phyloP scores from a whole-genome alignment of 495 filamentous ascomycete species.

The Penicillium samsonianum region DNA sequence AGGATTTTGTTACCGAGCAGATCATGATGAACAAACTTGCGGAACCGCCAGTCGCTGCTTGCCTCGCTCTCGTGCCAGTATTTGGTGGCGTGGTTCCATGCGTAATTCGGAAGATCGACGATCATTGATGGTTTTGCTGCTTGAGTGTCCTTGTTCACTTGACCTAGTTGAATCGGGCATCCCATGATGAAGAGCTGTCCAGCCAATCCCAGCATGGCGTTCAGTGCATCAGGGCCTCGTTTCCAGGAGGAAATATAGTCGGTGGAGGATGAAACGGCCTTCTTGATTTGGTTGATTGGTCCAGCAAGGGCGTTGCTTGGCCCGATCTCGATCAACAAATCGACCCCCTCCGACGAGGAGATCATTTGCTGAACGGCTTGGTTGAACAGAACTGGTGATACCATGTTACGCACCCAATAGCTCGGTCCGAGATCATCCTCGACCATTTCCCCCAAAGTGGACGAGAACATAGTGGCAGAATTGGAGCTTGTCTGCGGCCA shows the following conservation, averaged over 20 bases:
- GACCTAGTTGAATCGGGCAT: too few relatives aligned
- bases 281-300: neutral
- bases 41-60: slow-evolving; percentile 42
- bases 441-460: too few relatives aligned
- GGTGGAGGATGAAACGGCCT: neutral
- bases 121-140: neutral
- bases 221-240: too few relatives aligned
- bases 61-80: slow-evolving; percentile 49
- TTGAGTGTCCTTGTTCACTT: too few relatives aligned
- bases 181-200: too few relatives aligned
- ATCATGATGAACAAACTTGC: slow-evolving; percentile 43
- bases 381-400: neutral
- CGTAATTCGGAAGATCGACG: slow-evolving; percentile 20
- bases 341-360: neutral
- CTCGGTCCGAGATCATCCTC: too few relatives aligned
- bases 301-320: neutral
- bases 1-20: slow-evolving; percentile 34
- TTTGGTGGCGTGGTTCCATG: slow-evolving; percentile 22
- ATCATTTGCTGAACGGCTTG: neutral
- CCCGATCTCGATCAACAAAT: neutral
- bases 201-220: too few relatives aligned
- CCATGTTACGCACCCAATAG: neutral
- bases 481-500: too few relatives aligned
- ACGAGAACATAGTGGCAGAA: too few relatives aligned
- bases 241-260: too few relatives aligned